Evolutionary conservation across 2,329 filamentous ascomycete genomes (phyloP).

Genomic region (Sclerotinia glacialis): DNA sequence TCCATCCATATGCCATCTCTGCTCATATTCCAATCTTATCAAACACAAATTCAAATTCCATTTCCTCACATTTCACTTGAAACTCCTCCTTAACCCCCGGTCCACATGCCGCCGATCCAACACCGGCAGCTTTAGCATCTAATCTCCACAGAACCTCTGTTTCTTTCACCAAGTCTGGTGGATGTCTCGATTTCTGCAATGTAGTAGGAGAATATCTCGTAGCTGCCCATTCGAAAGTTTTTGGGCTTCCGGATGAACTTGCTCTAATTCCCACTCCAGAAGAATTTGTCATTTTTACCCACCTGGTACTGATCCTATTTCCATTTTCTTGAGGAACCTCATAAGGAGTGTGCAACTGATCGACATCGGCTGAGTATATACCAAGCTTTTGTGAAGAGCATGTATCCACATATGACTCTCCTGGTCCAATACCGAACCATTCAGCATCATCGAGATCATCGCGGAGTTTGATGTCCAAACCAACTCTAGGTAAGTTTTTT

Average conservation of each 20-base stretch:
- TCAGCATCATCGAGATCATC: conserved; percentile 47
- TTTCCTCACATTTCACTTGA: conserved; percentile 21
- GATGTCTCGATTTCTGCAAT: conserved; percentile 59
- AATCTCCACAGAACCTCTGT: conserved; percentile 44
- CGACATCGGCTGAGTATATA: conserved; percentile 48
- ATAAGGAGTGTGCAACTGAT: conserved; percentile 56
- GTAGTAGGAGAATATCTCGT: conserved; percentile 49
- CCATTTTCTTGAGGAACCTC: conserved; percentile 58
- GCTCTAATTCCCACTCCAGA: conserved; percentile 9
- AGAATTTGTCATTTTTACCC: conserved; percentile 18
- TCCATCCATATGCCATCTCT: too few relatives aligned
- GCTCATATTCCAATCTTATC: conserved; percentile 18
- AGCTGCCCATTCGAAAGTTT: conserved; percentile 43
- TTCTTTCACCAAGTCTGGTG: conserved; percentile 56
- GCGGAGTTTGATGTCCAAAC: conserved; percentile 54
- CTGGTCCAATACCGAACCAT: conserved; percentile 68
- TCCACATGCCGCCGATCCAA: conserved; percentile 50
- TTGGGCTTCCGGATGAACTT: conserved; percentile 31
- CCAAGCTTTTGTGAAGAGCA: conserved; percentile 59
- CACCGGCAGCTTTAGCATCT: conserved; percentile 46
- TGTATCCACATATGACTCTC: conserved; percentile 65
- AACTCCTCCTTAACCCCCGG: conserved; percentile 22
- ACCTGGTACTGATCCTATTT: conserved; percentile 25
- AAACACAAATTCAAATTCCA: conserved; percentile 20
- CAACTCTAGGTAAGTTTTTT: conserved; percentile 58